Base-by-base conservation (phyloP, 2,329 filamentous ascomycete genomes). In the Fusarium sp. region DNA sequence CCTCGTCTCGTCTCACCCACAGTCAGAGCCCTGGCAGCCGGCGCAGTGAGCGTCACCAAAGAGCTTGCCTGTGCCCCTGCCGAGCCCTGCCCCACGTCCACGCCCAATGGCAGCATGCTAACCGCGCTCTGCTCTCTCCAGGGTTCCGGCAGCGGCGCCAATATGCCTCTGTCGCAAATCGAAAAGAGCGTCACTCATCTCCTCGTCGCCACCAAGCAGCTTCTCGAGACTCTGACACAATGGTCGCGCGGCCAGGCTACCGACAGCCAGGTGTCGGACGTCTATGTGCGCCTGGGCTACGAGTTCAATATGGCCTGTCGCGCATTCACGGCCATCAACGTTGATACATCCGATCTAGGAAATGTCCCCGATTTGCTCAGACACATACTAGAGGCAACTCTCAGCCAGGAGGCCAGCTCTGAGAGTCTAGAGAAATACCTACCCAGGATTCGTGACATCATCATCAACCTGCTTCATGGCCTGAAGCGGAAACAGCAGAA, bases 271-370 rank as follows among this genome's bases (percentile, higher is more conserved):
- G 96, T 99, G 64, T 98, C 96, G 11, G 96, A 99, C 79, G 96
- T 99, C 74, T 99, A 99, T 78, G 96, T 99, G 65, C 91, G 96
- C 66, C 84, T 99, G 67, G 96, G 96, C 50, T 99, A 99, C 81
- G 96, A 99, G 81, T 99, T 99, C 86, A 99, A 99, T 81, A 96
- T 99, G 83, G 96, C 96, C 27, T 98, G 95, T 80, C 91, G 96
- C 61, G 95, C 96, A 67, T 99, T 99, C 81, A 93, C 93, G 75
- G 93, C 94, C 63, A 99, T 99, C 76, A 96, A 96, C 67, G 96
- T 99, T 68, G 96, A 99, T 76, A 97, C 94, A 1, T 88, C 89
- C 25, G 96, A 99, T 79, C 85, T 99, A 11, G 96, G 96, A 62
- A 97, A 97, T 73, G 96, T 99, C 2, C 96, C 96, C 6, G 96